Evolutionary conservation across 352 stramenopile genomes (phyloP).

Genomic region (Detonula confervacea): DNA sequence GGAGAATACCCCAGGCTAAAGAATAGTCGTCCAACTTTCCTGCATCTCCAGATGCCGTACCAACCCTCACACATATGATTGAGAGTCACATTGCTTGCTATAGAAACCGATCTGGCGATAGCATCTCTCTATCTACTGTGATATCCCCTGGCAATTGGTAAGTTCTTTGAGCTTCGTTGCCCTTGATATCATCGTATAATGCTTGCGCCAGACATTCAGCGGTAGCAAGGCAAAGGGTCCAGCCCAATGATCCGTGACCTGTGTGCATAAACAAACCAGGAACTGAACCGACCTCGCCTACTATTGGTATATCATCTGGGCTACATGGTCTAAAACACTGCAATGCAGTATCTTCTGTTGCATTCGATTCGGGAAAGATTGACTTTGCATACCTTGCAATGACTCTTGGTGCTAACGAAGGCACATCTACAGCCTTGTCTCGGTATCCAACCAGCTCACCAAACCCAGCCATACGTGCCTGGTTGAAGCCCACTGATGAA

Average conservation of each 20-base stretch:
- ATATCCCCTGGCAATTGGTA: constrained; percentile 46
- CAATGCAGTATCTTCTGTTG: constrained; percentile 28
- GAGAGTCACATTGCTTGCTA: constrained; percentile 2
- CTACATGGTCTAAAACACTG: constrained; percentile 58
- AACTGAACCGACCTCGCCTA: constrained; percentile 32
- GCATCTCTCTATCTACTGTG: constrained; percentile 25
- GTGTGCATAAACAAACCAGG: constrained; percentile 59
- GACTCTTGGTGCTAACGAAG: constrained; percentile 39
- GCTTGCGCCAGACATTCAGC: constrained; percentile 53
- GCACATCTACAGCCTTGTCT: constrained; percentile 31
- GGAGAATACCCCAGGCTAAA: too few species aligned
- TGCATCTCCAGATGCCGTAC: too few species aligned
- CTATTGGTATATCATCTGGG: constrained; percentile 61
- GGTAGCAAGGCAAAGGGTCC: constrained; percentile 55
- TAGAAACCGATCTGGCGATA: constrained; percentile 52
- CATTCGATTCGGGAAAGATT: constrained; percentile 38
- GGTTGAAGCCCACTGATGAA: constrained; percentile 46
- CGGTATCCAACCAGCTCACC: constrained; percentile 52
- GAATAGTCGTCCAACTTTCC: too few species aligned
- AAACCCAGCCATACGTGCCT: constrained; percentile 56
- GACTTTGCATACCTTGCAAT: constrained; percentile 35
- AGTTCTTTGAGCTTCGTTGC: constrained; percentile 10
- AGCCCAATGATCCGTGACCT: constrained; percentile 60
- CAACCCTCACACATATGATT: too few species aligned
- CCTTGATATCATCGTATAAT: constrained; percentile 46